Conservation (phyloP, 805 yeast species). For the Candida fluviatilis region DNA sequence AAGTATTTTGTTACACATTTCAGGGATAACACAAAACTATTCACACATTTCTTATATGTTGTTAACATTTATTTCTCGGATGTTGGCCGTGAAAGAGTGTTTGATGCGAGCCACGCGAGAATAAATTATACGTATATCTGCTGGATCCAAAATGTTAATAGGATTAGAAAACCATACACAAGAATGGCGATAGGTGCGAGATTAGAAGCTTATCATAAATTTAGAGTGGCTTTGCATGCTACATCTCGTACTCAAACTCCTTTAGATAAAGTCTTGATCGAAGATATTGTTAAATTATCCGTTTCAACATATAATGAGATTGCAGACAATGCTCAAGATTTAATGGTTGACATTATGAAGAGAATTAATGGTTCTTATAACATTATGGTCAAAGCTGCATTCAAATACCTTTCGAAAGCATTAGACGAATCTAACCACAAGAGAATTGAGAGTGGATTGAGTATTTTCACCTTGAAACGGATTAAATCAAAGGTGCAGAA, state of each 20-base stretch:
- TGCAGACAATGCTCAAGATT: slow-evolving; percentile 64
- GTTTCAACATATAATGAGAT: slow-evolving; percentile 69
- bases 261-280: slow-evolving; percentile 57
- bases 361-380: slow-evolving; percentile 65
- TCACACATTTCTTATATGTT: slow-evolving; percentile 59
- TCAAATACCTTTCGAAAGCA: slow-evolving; percentile 48
- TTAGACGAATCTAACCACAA: slow-evolving; percentile 47
- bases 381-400: slow-evolving; percentile 45
- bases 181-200: slow-evolving; percentile 75
- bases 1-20: slow-evolving; percentile 43
- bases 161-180: slow-evolving; percentile 66
- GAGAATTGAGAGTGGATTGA: slow-evolving; percentile 60
- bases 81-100: slow-evolving; percentile 67
- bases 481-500: slow-evolving; percentile 54
- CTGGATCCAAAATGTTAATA: slow-evolving; percentile 58
- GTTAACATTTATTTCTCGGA: slow-evolving; percentile 76
- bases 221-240: slow-evolving; percentile 66
- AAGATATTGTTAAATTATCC: slow-evolving; percentile 60
- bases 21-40: slow-evolving; percentile 61
- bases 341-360: slow-evolving; percentile 65
- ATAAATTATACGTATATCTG: slow-evolving; percentile 55
- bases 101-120: slow-evolving; percentile 52
- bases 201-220: slow-evolving; percentile 67
- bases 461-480: slow-evolving; percentile 52
- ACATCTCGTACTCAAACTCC: slow-evolving; percentile 69